Evolutionary conservation across 257 asterid genomes (phyloP), one percentile per base, ranked within the genome.

Genomic region (Cruciata laevipes): DNA sequence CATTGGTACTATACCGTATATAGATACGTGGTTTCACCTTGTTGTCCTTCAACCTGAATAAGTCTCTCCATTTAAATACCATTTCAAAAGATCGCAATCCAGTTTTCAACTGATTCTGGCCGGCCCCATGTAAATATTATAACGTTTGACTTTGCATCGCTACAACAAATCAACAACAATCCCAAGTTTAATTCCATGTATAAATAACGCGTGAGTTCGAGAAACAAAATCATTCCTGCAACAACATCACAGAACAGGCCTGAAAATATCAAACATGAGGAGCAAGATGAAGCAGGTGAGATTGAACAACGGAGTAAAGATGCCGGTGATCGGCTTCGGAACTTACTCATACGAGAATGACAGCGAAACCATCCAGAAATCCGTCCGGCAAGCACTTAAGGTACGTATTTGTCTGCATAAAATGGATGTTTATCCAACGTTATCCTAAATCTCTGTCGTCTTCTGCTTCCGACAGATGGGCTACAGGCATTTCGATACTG

Each of bases 401-500:
- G 95, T 91, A 71, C 16, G 1, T 37, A 42, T 42, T 42, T 33
- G 17, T 12, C 2, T 10, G 27, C 49, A 44, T 69, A 5, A 5
- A 7, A 53, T 37, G 13, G 7, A 7, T 37, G 42, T 37, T 37
- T 37, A 7, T 37, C 10, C 42, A 37, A 10, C 8, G 12, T 37
- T 37, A 4, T 51, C 9, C 57, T 51, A n/a, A 51, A 42, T 42
- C 12, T 11, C 17, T 51, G 23, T 51, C 8, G 5, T n/a, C 9
- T n/a, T n/a, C 9, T n/a, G 57, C 14, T 42, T 20, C 17, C 17
- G 7, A 37, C 82, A 91, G 98, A 79, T 84, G 86, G 95, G 96
- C 0, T 91, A 87, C 71, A 72, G 75, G n/a, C 98, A 89, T 65
- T 91, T 91, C 16, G 98, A 91, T 77, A 89, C 96, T 1, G 98